phyloP scores from a whole-genome alignment of 2,329 filamentous ascomycete species.

The Drechslerella coelobrocha region DNA sequence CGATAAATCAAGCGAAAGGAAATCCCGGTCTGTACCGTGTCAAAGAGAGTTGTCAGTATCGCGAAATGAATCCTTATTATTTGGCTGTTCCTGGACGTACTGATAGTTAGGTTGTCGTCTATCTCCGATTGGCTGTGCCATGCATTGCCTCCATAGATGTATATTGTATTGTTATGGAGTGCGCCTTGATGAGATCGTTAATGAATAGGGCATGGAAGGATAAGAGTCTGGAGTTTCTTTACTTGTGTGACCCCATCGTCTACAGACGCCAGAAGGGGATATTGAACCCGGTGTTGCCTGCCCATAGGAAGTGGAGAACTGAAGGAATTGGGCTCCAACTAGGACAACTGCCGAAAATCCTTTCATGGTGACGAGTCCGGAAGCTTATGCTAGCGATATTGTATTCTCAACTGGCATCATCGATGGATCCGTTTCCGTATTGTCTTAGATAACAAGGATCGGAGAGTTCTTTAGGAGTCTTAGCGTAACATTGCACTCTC shows the following conservation, averaged over 20 bases:
- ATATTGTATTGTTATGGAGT: slow-evolving; percentile 1
- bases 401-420: too few relatives aligned
- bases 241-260: slow-evolving; percentile 33
- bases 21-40: slow-evolving; percentile 34
- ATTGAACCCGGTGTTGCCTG: slow-evolving; percentile 4
- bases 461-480: too few relatives aligned
- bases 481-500: too few relatives aligned
- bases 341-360: too few relatives aligned
- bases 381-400: too few relatives aligned
- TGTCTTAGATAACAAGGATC: too few relatives aligned
- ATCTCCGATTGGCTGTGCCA: slow-evolving; percentile 10
- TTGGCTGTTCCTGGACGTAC: background rate
- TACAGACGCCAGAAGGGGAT: slow-evolving; percentile 7
- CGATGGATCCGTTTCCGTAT: too few relatives aligned
- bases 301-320: slow-evolving; percentile 1
- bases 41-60: too few relatives aligned
- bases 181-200: slow-evolving; percentile 2
- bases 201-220: background rate
- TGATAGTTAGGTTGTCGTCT: slow-evolving; percentile 5
- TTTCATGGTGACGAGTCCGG: too few relatives aligned
- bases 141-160: slow-evolving; percentile 29
- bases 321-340: too few relatives aligned
- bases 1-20: slow-evolving; percentile 16
- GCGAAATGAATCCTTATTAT: background rate
- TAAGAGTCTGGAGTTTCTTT: background rate